Conservation (phyloP, 2,329 filamentous ascomycete species). For the Calonectria henricotiae region DNA sequence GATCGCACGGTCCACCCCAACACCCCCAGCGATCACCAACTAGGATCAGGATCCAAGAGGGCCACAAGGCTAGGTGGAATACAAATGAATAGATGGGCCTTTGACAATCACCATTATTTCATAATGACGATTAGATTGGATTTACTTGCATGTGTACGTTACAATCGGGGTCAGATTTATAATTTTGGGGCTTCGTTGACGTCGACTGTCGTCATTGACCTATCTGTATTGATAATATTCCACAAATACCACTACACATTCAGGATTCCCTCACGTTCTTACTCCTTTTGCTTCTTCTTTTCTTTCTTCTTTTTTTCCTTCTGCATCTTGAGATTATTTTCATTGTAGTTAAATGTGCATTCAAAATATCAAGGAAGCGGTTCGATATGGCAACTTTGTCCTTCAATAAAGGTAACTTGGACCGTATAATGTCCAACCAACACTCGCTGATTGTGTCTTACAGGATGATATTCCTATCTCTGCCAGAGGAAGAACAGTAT, state of each 20-base stretch:
- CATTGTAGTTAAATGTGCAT: too few relatives aligned
- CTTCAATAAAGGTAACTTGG: not conserved
- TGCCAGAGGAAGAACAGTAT: slow-evolving; percentile 67
- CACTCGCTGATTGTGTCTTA: not conserved
- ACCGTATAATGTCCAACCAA: too few relatives aligned
- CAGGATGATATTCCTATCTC: slow-evolving; percentile 32
- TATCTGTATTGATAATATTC: not conserved
- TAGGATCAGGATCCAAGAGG: slow-evolving; percentile 12
- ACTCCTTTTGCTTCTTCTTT: not conserved
- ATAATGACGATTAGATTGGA: not conserved
- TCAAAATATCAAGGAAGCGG: not conserved
- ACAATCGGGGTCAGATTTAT: not conserved
- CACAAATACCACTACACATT: not conserved
- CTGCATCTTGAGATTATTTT: too few relatives aligned
- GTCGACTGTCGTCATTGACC: not conserved
- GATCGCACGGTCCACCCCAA: not conserved
- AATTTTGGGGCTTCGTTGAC: too few relatives aligned
- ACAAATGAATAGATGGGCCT: not conserved
- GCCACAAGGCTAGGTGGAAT: not conserved
- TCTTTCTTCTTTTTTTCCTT: not conserved
- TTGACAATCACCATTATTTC: not conserved
- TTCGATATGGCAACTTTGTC: not conserved
- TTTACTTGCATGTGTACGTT: not conserved
- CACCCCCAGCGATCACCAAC: slow-evolving; percentile 8
- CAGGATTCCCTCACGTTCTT: not conserved